Percentiles rank a stretch among this genome's conserved stretches.
These are phyloP conservation scores for Xylaria sp. DNA, from an alignment of 2,329 filamentous ascomycete species.

Conservation along the genomic window DNA sequence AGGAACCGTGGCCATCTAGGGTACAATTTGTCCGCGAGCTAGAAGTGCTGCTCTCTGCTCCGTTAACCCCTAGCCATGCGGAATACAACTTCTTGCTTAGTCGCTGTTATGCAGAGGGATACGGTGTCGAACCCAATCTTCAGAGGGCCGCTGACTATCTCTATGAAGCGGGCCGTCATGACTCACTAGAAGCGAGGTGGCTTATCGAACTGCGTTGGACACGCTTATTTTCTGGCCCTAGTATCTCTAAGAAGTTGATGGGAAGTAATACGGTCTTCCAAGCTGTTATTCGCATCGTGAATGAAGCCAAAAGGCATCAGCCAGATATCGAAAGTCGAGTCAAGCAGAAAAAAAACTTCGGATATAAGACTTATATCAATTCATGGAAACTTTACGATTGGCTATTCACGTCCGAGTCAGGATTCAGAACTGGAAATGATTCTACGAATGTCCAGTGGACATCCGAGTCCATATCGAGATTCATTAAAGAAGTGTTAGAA, in stretches of 20 bases:
- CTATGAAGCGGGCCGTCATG: not conserved
- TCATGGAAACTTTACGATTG: not conserved
- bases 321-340: not conserved
- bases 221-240: not conserved
- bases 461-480: not conserved
- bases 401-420: not conserved
- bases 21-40: not conserved
- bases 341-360: not conserved
- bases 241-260: not conserved
- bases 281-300: not conserved
- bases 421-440: not conserved
- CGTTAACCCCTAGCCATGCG: not conserved
- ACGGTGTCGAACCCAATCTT: not conserved
- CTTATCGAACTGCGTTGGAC: not conserved
- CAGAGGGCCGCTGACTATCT: not conserved
- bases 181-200: not conserved
- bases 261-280: not conserved
- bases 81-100: not conserved
- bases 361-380: not conserved
- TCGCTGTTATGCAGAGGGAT: conserved; percentile 1
- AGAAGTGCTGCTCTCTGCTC: conserved; percentile 2
- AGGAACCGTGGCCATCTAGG: not conserved
- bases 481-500: not conserved
- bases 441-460: not conserved
- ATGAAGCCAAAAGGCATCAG: not conserved